Conservation (phyloP, 192 early-diverging fungal genomes). For the Coemansia aciculifera region DNA sequence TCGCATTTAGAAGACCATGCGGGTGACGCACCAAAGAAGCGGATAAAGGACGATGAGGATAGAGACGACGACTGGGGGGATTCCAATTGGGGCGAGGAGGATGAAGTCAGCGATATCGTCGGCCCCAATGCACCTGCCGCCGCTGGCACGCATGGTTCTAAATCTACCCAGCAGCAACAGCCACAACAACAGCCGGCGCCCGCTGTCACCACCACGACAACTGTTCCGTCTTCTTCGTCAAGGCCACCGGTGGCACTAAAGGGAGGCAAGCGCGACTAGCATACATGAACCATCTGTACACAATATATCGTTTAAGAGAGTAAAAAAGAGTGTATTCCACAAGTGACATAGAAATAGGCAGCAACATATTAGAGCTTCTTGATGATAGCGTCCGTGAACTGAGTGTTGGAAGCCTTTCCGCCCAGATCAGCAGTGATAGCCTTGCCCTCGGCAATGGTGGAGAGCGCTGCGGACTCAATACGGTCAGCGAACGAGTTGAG, state of each 20-base stretch:
- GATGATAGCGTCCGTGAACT: constrained; percentile 88
- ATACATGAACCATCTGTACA: neutral
- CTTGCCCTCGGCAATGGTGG: constrained; percentile 93
- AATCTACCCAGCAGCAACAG: neutral
- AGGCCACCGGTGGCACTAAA: constrained; percentile 10
- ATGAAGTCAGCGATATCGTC: neutral
- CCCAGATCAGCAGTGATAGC: constrained; percentile 88
- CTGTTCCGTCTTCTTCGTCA: constrained; percentile 5
- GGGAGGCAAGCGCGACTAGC: constrained; percentile 31
- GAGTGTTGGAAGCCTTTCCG: constrained; percentile 76
- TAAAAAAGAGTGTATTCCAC: neutral
- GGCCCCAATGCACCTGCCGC: neutral
- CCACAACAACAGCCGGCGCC: neutral
- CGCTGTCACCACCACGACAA: neutral
- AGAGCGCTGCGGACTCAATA: constrained; percentile 90
- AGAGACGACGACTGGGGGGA: constrained; percentile 22
- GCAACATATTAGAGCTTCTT: constrained; percentile 45
- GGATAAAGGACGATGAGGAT: neutral
- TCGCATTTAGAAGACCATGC: neutral
- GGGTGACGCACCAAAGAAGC: neutral
- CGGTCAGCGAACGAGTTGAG: constrained; percentile 74
- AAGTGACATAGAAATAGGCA: neutral
- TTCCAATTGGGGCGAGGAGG: constrained; percentile 29
- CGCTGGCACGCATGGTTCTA: neutral
- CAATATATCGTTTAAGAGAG: neutral